These are phyloP conservation scores for Cladosporium halotolerans DNA, from an alignment of 2,329 filamentous ascomycete genomes.

Conservation along the genomic window DNA sequence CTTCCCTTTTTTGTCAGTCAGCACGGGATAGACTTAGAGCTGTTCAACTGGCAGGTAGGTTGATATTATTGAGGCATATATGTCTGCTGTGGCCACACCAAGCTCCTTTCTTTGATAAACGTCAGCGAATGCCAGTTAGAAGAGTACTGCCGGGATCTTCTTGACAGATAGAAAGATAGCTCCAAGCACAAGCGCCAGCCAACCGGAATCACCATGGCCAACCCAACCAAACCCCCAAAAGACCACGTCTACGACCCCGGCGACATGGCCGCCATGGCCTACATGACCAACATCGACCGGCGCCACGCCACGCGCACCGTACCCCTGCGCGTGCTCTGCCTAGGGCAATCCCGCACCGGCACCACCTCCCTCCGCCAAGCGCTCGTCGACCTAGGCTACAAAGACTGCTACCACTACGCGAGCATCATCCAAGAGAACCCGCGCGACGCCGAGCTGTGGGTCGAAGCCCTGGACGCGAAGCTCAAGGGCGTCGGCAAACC, in stretches of 20 bases:
- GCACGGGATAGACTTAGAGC: too few relatives aligned
- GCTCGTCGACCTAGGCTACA: slow-evolving; percentile 56
- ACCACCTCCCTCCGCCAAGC: slow-evolving; percentile 49
- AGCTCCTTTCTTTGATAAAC: too few relatives aligned
- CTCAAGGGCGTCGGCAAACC: slow-evolving; percentile 8
- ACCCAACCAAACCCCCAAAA: neutral
- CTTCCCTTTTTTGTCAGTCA: too few relatives aligned
- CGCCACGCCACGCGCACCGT: slow-evolving; percentile 13
- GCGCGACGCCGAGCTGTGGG: slow-evolving; percentile 19
- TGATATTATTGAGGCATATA: too few relatives aligned
- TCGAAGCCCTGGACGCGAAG: slow-evolving; percentile 20
- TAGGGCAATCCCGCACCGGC: slow-evolving; percentile 60
- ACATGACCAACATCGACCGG: slow-evolving; percentile 13
- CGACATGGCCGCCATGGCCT: slow-evolving; percentile 9
- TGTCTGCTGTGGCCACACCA: too few relatives aligned
- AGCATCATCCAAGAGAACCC: slow-evolving; percentile 17
- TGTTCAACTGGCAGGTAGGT: too few relatives aligned
- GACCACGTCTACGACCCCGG: slow-evolving; percentile 9
- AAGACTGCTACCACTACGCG: slow-evolving; percentile 64
- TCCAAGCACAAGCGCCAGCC: neutral
- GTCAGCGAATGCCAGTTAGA: too few relatives aligned
- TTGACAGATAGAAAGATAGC: too few relatives aligned
- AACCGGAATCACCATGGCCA: neutral
- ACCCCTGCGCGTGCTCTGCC: slow-evolving; percentile 61
- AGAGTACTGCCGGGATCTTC: too few relatives aligned